Evolutionary conservation across 129 eudicot genomes (phyloP).

Genomic region (Centaurea solstitialis): DNA sequence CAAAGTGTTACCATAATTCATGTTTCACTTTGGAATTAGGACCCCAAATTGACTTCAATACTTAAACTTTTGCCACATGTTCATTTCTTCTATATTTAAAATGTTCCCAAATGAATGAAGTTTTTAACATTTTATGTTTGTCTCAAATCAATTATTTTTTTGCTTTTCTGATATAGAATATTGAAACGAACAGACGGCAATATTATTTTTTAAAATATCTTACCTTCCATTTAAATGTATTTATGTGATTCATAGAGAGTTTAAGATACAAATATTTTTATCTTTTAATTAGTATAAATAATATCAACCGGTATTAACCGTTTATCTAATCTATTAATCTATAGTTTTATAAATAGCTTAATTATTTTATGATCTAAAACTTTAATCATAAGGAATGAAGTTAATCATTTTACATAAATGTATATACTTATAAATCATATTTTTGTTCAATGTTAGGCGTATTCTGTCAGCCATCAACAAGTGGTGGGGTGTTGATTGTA

Average conservation of each 20-base stretch:
- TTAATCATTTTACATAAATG: no score
- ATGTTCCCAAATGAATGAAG: not conserved
- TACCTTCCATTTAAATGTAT: not conserved
- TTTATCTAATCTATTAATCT: no score
- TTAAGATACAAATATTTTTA: no score
- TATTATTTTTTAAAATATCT: not conserved
- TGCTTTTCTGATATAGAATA: not conserved
- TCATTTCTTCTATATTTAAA: not conserved
- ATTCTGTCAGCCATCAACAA: no score
- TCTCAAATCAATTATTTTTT: not conserved
- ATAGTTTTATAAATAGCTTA: no score
- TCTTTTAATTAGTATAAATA: no score
- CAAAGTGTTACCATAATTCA: not conserved
- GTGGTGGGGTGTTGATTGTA: no score
- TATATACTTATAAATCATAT: no score
- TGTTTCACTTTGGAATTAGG: constrained; percentile 3
- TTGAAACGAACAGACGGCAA: not conserved
- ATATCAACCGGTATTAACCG: no score
- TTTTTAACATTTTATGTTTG: constrained; percentile 8
- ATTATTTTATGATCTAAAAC: no score
- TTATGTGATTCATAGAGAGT: not conserved
- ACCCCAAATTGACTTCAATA: constrained; percentile 19
- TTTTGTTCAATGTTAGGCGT: no score
- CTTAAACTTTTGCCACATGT: not conserved
- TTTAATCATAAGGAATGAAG: no score